phyloP scores from a whole-genome alignment of 805 yeast species.

The Candida coquimbonensis region DNA sequence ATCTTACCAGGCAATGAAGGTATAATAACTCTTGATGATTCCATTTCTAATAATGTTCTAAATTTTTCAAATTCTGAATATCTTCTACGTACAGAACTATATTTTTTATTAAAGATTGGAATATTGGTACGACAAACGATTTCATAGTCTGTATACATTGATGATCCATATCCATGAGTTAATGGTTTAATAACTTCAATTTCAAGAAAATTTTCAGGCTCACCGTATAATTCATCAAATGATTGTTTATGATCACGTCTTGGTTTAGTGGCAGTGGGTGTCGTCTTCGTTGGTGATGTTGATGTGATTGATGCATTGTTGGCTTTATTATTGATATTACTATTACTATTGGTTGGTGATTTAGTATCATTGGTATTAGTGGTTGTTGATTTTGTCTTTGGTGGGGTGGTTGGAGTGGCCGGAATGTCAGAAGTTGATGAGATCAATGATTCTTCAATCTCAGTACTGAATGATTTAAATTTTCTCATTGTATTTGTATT shows the following conservation, averaged over 20 bases:
- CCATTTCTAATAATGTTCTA: constrained; percentile 65
- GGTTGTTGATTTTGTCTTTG: not conserved
- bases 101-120: constrained; percentile 69
- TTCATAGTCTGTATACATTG: constrained; percentile 88
- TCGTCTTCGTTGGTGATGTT: not conserved
- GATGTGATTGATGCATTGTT: not conserved
- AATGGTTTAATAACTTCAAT: constrained; percentile 78
- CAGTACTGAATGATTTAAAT: constrained; percentile 25
- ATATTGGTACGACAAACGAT: constrained; percentile 84
- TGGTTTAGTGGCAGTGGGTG: constrained; percentile 7
- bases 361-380: not conserved
- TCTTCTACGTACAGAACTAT: constrained; percentile 70
- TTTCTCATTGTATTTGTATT: not conserved
- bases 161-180: constrained; percentile 62
- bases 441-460: constrained; percentile 18
- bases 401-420: not conserved
- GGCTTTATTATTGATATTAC: not conserved
- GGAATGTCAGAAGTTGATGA: not conserved
- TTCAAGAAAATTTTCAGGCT: constrained; percentile 90
- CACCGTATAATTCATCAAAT: constrained; percentile 80
- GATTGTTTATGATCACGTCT: constrained; percentile 45
- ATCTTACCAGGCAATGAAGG: constrained; percentile 90
- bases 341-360: not conserved
- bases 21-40: constrained; percentile 70
- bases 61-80: constrained; percentile 87